These are phyloP conservation scores for Platanthera zijinensis DNA, from an alignment of 106 monocot species.

Conservation along the genomic window DNA sequence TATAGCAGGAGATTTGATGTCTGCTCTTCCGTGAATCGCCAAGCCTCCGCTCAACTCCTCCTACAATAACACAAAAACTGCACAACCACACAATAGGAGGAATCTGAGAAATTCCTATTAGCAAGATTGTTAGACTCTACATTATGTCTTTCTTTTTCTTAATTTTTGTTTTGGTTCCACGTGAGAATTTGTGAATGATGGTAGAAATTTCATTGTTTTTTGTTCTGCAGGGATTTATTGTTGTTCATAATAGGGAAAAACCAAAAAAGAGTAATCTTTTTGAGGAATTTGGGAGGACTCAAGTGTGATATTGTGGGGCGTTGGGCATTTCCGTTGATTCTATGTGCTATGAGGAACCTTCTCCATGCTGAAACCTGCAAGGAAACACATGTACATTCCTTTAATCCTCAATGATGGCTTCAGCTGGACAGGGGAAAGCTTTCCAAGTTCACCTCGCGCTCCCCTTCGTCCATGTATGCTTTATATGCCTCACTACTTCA, in stretches of 20 bases:
- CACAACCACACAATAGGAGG: no score
- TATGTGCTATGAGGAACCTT: constrained; percentile 83
- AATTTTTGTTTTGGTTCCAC: neutral
- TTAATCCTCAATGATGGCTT: constrained; percentile 97
- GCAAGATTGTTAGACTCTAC: no score
- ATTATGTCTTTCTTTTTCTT: neutral
- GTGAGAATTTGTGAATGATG: neutral
- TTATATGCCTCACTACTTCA: neutral
- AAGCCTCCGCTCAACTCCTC: no score
- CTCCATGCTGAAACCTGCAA: constrained; percentile 71
- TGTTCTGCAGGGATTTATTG: neutral
- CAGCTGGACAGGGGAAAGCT: constrained; percentile 96
- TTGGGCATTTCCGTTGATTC: constrained; percentile 59
- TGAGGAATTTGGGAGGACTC: constrained; percentile 7
- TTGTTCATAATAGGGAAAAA: neutral
- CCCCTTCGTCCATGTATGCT: constrained; percentile 88
- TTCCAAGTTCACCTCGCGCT: constrained; percentile 59
- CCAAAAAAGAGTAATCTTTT: neutral
- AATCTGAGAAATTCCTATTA: no score
- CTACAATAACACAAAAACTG: no score
- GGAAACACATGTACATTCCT: constrained; percentile 75
- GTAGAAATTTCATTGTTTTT: neutral
- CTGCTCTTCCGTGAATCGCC: no score
- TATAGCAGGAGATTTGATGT: no score
- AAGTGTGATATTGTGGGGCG: constrained; percentile 66